A percentile compares a stretch with the other conserved stretches of the same genome.
Conservation (phyloP, 2,329 filamentous ascomycete species). For the Sporothrix schenckii region DNA sequence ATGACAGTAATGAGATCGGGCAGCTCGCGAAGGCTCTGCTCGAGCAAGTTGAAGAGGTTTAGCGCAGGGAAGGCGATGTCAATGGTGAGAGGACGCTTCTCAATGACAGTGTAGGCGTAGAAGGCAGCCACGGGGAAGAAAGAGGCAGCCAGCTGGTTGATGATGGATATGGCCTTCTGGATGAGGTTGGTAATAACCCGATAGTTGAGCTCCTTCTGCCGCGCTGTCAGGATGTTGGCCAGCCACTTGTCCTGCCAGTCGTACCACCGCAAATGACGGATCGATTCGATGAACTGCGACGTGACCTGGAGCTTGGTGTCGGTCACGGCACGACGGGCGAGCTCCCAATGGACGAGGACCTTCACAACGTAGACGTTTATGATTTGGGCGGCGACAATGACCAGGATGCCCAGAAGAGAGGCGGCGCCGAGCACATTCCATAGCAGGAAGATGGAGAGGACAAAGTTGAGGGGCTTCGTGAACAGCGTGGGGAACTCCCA, state of each 20-base stretch:
- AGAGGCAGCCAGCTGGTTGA: conserved; percentile 71
- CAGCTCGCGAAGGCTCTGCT: conserved; percentile 71
- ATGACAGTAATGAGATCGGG: conserved; percentile 75
- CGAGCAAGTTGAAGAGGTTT: conserved; percentile 76
- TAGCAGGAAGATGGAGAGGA: conserved; percentile 72
- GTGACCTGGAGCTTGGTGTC: conserved; percentile 79
- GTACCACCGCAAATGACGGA: conserved; percentile 79
- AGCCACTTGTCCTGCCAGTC: conserved; percentile 81
- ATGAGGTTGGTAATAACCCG: conserved; percentile 67
- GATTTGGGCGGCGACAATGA: conserved; percentile 68
- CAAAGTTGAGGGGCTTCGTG: conserved; percentile 73
- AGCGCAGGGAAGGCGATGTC: conserved; percentile 87
- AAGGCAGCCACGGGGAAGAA: conserved; percentile 81
- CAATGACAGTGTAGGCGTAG: conserved; percentile 75
- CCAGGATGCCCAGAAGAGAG: conserved; percentile 71
- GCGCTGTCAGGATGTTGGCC: conserved; percentile 66
- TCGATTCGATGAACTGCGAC: conserved; percentile 83
- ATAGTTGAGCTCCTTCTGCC: conserved; percentile 67
- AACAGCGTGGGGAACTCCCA: conserved; percentile 84
- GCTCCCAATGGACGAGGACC: conserved; percentile 68
- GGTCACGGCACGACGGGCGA: conserved; percentile 69
- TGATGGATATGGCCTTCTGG: conserved; percentile 64
- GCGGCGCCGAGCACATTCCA: conserved; percentile 80
- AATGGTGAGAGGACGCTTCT: conserved; percentile 68
- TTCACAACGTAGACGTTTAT: conserved; percentile 70